Evolutionary conservation across 495 filamentous ascomycete genomes (phyloP), one percentile per base, ranked within the genome.

Genomic region (Neurospora sp.): DNA sequence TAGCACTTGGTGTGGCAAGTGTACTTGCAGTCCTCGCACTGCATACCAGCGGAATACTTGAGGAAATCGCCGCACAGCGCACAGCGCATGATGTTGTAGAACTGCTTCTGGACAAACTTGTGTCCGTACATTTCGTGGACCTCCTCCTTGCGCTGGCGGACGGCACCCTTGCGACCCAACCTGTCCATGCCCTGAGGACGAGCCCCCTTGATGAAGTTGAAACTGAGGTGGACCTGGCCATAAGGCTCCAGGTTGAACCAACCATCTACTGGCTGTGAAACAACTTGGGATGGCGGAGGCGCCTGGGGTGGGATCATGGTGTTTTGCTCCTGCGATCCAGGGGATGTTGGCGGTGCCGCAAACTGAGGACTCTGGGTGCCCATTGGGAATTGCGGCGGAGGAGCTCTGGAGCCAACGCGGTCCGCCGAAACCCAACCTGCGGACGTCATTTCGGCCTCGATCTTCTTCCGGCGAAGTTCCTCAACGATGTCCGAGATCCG

Each of bases 11-110:
- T 93, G 81, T 99, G 96, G 81, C 96, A 98, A 27, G 96, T 98
- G 79, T 97, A 98, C 82, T 98, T 98, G 93, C 96, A 99, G 83
- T 99, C 96, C 73, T 95, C 91, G 80, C 96, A 99, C 84, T 99
- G 96, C 95, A 98, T 98, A 65, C 96, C 96, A 18, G 96, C 92
- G 39, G 94, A 94, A 82, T 98, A 98, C 79, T 98, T 98, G 83
- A 99, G 90, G 77, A 98, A 97, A 72, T 98, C 96, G 71, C 95
- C 96, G 82, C 96, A 99, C 27, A 98, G 89, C 40, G 96, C 96
- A 84, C 96, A 99, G 76, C 96, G 96, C 96, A 99, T 99, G 81
- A 99, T 97, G 85, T 98, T 98, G 90, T 98, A 99, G 84, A 98
- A 99, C 81, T 97, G 95, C 82, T 97, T 94, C 75, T 92, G 90